phyloP scores from a whole-genome alignment of 441 rosid species.

The Populus hybrid region DNA sequence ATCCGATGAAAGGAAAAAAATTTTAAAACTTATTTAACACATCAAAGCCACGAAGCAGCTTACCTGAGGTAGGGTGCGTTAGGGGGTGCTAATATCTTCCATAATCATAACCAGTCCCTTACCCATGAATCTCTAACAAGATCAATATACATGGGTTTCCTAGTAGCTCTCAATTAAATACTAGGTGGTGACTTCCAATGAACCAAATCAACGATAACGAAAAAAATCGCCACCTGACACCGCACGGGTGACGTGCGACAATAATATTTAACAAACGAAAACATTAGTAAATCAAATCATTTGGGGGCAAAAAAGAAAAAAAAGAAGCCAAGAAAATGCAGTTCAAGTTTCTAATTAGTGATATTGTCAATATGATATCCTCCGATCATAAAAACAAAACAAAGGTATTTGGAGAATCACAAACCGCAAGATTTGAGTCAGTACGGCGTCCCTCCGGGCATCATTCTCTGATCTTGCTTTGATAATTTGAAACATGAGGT shows the following conservation, averaged over 20 bases:
- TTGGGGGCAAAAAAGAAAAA: neutral
- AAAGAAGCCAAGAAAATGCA: neutral
- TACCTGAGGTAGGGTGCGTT: too few species aligned
- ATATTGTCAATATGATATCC: neutral
- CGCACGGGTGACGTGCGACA: too few species aligned
- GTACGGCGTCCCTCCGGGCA: neutral
- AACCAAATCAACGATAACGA: neutral
- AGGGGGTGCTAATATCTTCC: too few species aligned
- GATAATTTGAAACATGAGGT: neutral
- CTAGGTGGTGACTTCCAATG: neutral
- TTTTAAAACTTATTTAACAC: too few species aligned
- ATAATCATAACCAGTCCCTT: too few species aligned
- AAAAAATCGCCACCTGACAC: too few species aligned
- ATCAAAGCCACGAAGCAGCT: too few species aligned
- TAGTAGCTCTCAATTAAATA: too few species aligned
- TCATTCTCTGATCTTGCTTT: neutral
- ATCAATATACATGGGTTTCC: too few species aligned
- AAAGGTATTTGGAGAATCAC: neutral
- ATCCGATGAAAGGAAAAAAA: too few species aligned
- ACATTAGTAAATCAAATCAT: neutral
- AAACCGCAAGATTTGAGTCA: neutral
- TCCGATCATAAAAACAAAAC: neutral
- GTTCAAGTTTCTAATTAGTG: neutral
- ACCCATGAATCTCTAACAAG: too few species aligned
- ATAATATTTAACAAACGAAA: neutral